These are phyloP conservation scores for Casuarina glauca DNA, from an alignment of 306 rosid species.

Conservation along the genomic window DNA sequence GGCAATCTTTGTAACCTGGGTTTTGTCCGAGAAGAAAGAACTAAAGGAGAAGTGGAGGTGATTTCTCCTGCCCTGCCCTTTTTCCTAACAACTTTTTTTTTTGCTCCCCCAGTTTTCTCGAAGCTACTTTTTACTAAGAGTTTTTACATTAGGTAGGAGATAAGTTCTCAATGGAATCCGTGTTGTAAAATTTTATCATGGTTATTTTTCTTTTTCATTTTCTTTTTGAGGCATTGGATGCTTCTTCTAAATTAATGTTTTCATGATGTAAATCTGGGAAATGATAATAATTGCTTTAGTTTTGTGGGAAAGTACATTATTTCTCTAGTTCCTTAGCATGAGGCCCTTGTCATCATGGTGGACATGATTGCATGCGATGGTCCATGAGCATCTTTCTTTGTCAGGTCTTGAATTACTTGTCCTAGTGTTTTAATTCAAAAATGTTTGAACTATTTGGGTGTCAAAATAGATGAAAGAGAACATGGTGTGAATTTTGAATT, in stretches of 20 bases:
- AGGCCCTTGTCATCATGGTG: too few species aligned
- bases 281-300: constrained; percentile 29
- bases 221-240: constrained; percentile 25
- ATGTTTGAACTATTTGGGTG: too few species aligned
- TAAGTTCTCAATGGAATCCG: constrained; percentile 31
- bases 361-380: too few species aligned
- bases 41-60: constrained; percentile 93
- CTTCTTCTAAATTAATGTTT: constrained; percentile 28
- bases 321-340: too few species aligned
- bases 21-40: constrained; percentile 85
- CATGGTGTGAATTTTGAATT: too few species aligned
- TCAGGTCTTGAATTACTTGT: too few species aligned
- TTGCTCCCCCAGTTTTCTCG: background rate
- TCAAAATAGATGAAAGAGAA: too few species aligned
- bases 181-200: constrained; percentile 41
- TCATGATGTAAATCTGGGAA: constrained; percentile 48
- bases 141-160: constrained; percentile 31
- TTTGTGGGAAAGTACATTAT: constrained; percentile 12
- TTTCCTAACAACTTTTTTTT: constrained; percentile 13
- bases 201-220: constrained; percentile 19
- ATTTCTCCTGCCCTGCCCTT: constrained; percentile 32
- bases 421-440: too few species aligned
- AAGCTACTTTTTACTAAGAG: background rate
- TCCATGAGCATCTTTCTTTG: too few species aligned
- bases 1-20: constrained; percentile 86